A percentile compares a stretch with the other conserved stretches of the same genome.
Conservation (phyloP, 805 yeast species). For the Barnettozyma salicaria region DNA sequence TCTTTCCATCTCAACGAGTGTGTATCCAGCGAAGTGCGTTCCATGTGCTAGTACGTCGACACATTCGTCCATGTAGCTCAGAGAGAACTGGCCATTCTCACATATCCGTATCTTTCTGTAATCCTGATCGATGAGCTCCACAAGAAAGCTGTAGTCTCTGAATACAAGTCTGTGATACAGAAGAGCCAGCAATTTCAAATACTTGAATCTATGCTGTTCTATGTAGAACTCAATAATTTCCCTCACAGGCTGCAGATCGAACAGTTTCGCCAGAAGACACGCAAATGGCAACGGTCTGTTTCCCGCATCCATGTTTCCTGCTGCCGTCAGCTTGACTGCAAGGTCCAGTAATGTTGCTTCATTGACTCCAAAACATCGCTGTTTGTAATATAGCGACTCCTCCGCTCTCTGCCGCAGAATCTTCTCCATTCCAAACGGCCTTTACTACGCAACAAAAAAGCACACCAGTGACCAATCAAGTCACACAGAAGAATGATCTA, state of each 20-base stretch:
- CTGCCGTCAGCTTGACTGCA: slow-evolving; percentile 36
- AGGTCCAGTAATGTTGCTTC: slow-evolving; percentile 46
- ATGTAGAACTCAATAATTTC: slow-evolving; percentile 52
- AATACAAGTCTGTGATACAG: slow-evolving; percentile 48
- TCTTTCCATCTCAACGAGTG: slow-evolving; percentile 51
- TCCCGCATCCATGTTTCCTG: slow-evolving; percentile 54
- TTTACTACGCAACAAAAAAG: no score
- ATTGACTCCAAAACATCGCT: slow-evolving; percentile 45
- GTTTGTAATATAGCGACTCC: slow-evolving; percentile 54
- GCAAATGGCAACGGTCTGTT: slow-evolving; percentile 66
- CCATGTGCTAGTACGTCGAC: slow-evolving; percentile 53
- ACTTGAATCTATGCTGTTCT: slow-evolving; percentile 67
- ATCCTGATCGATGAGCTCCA: slow-evolving; percentile 46
- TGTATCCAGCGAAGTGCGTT: slow-evolving; percentile 64
- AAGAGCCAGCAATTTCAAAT: slow-evolving; percentile 62
- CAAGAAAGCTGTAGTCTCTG: slow-evolving; percentile 27
- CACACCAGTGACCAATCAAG: no score
- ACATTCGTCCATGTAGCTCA: slow-evolving; percentile 66
- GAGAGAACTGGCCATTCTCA: slow-evolving; percentile 34
- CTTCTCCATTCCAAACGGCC: slow-evolving; percentile 1
- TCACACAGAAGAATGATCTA: no score
- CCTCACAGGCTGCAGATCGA: slow-evolving; percentile 65
- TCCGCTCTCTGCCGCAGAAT: slow-evolving; percentile 5
- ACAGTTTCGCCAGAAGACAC: slow-evolving; percentile 68
- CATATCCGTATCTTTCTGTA: slow-evolving; percentile 56